Base-by-base conservation (phyloP, 2,329 filamentous ascomycete species). In the Drechslerella coelobrocha region DNA sequence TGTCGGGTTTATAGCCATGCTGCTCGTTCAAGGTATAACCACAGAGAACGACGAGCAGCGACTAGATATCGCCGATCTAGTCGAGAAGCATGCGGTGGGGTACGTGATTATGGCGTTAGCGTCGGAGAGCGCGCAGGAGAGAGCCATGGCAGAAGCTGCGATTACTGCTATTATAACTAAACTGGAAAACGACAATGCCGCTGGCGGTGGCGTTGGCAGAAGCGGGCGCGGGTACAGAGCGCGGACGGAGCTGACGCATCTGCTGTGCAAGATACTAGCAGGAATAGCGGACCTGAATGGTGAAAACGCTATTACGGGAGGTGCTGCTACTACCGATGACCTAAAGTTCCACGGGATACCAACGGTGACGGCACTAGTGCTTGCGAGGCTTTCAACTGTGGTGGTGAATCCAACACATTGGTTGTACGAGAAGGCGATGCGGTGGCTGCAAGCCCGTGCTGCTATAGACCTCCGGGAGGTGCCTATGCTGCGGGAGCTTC, bases 371-470 rank as follows among this genome's bases (percentile, higher is more conserved):
- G 69, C 72, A 2, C 60, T 75, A 19, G 69, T 75, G 21, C 45
- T 76, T 7, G 74, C 74, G 8, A 68, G 72, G 24, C 56, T 59
- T n/a, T 48, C 73, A 10, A 60, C 57, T 17, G 63, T 75, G 7
- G 55, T 74, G 8, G 57, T 71, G 1, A 73, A 72, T 27, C 75
- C 75, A 21, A 39, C 53, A 17, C 74, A 76, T 37, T 75, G 73
- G 34, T 48, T 75, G 14, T 76, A 76, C 47, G 74, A 75, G 34
- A 75, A 73, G 43, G 53, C 74, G 6, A 76, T 76, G 73, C 59
- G 56, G 5, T 62, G 73, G 27, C 68, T 76, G 37, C 73, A 75
- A 29, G 54, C 54, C 14, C 37, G 56, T 5, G 72, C 73, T 1
- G 26, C 72, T 1, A 48, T 76, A 4, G 68, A 76, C 34, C 51